Conservation (phyloP, 2,329 filamentous ascomycete species). For the Zymoseptoria brevis region DNA sequence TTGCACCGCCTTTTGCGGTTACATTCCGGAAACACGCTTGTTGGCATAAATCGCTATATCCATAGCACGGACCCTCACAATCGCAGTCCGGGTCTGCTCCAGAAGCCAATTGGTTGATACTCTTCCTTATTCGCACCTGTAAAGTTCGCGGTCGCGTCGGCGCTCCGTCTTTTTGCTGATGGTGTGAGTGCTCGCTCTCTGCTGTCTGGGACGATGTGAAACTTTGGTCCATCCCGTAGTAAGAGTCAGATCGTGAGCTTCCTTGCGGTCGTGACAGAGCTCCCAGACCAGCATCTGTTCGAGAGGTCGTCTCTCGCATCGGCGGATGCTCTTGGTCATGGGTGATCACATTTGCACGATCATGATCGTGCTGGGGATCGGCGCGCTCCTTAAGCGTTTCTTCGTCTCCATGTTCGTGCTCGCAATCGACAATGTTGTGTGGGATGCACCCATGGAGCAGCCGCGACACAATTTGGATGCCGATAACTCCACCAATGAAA, state of each 20-base stretch:
- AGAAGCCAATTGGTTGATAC: conserved; percentile 43
- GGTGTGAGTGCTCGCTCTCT: conserved; percentile 1
- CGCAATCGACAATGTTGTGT: conserved; percentile 72
- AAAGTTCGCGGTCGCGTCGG: conserved; percentile 16
- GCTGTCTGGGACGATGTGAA: not conserved
- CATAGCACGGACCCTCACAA: conserved; percentile 52
- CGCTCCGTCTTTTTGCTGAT: conserved; percentile 18
- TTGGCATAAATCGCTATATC: conserved; percentile 54
- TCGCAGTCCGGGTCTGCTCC: conserved; percentile 40
- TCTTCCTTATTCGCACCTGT: conserved; percentile 34
- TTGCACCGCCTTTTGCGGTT: conserved; percentile 25
- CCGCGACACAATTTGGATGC: conserved; percentile 66
- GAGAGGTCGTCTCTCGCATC: conserved; percentile 8
- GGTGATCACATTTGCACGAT: conserved; percentile 10
- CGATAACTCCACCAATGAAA: conserved; percentile 64
- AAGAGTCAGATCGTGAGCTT: conserved; percentile 16
- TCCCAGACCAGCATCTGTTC: conserved; percentile 15
- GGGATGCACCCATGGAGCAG: conserved; percentile 67
- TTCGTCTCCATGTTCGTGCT: conserved; percentile 62
- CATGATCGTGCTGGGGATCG: conserved; percentile 17
- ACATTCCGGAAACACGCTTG: conserved; percentile 51
- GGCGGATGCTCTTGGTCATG: conserved; percentile 23
- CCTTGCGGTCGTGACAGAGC: conserved; percentile 9
- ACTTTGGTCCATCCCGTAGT: conserved; percentile 18
- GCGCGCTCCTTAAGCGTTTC: conserved; percentile 30